Conservation (phyloP, 306 rosid species). For the Medicago arabica region DNA sequence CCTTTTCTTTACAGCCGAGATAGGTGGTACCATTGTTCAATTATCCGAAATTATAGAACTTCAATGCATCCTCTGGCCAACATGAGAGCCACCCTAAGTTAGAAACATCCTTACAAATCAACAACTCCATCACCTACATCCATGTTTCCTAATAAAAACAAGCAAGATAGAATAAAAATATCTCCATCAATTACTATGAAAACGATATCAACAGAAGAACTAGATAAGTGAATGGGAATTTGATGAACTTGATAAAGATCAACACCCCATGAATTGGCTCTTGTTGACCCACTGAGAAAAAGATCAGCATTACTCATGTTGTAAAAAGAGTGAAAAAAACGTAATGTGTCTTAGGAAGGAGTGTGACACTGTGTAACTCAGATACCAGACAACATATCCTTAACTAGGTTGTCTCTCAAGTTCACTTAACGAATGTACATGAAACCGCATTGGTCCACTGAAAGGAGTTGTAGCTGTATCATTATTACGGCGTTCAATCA, state of each 20-base stretch:
- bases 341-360: constrained; percentile 36
- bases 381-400: constrained; percentile 23
- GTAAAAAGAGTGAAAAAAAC: constrained; percentile 23
- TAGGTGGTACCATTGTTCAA: constrained; percentile 22
- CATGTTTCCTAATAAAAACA: constrained; percentile 37
- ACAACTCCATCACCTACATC: constrained; percentile 30
- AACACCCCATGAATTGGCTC: constrained; percentile 36
- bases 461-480: constrained; percentile 41
- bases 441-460: constrained; percentile 31
- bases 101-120: constrained; percentile 41
- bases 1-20: constrained; percentile 18
- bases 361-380: constrained; percentile 8
- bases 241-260: constrained; percentile 63
- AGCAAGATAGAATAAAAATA: constrained; percentile 28
- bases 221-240: constrained; percentile 75
- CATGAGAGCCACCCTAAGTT: constrained; percentile 42
- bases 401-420: constrained; percentile 7
- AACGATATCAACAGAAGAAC: constrained; percentile 38
- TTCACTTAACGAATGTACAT: constrained; percentile 36
- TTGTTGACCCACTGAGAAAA: constrained; percentile 30
- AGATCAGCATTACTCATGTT: constrained; percentile 36
- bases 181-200: constrained; percentile 39
- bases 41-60: constrained; percentile 32
- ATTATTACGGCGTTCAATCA: constrained; percentile 41
- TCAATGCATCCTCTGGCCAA: constrained; percentile 32